Base-by-base conservation (phyloP, 352 stramenopile genomes). In the Hyaloperonospora arabidopsidis region DNA sequence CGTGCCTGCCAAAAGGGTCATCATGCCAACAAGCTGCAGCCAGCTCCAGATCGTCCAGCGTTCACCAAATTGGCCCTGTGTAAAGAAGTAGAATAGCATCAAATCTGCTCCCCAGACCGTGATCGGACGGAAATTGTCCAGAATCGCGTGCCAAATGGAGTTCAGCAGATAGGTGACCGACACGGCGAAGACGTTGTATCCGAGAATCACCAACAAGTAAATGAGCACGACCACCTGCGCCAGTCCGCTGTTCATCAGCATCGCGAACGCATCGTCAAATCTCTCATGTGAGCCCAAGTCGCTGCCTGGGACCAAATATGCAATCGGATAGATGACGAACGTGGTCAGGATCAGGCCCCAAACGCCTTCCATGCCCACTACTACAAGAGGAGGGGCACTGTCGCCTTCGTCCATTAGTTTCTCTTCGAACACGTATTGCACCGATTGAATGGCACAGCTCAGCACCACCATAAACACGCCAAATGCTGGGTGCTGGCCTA, bases 401-500 rank as follows among this genome's bases (percentile, higher is more conserved):
- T 95, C 79, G 49, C 93, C 88, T 64, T 97, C 93, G 51, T 91
- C 91, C 89, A 98, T 97, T 34, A 97, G 84, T 70, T 98, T 98
- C 72, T 98, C 95, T 62, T 98, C 95, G 60, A 98, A 98, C 22
- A 98, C 95, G 74, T 98, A 98, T 59, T 98, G 93, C 21, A 96
- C 70, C 1, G 89, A 87, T 65, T 98, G 93, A 8, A 98, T 92
- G 36, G 94, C 87, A 49, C 94, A 97, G 55, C 95, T 97, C 1
- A 96, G 59, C 40, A 98, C 82, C 41, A 98, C 91, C 65, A 98
- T 90, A 25, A 91, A 55, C 34, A 98, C 86, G 8, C 95, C 95
- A 49, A 97, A 83, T 5, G 86, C 74, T 2, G 95, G 87, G 56
- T 96, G 67, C 22, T 72, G 52, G 13, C 76, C 69, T 14, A 64